A percentile compares a stretch with the other conserved stretches of the same genome.
These are phyloP conservation scores for Vanrija sp. DNA, from an alignment of 1,284 basidiomycete species.

Conservation along the genomic window DNA sequence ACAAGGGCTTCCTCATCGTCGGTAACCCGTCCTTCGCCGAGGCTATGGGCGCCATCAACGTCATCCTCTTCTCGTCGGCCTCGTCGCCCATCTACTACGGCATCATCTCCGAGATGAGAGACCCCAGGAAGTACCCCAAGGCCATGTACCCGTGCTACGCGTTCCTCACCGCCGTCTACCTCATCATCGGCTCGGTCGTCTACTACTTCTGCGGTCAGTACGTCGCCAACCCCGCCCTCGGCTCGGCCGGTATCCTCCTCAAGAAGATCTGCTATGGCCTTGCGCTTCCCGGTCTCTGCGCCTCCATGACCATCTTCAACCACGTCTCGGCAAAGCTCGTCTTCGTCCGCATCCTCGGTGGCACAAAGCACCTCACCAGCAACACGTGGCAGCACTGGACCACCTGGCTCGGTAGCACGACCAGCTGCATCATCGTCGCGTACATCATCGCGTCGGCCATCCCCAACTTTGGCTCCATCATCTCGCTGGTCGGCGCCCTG, in stretches of 20 bases:
- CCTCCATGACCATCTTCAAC: conserved; percentile 13
- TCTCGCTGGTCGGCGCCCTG: conserved; percentile 30
- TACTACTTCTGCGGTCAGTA: conserved; percentile 30
- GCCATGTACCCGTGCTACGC: conserved; percentile 19
- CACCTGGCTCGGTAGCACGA: conserved; percentile 31
- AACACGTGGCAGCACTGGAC: conserved; percentile 34
- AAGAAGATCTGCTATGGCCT: conserved; percentile 44
- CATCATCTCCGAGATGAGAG: conserved; percentile 28
- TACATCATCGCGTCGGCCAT: conserved; percentile 26
- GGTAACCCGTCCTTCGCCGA: conserved; percentile 26
- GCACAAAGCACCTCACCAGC: conserved; percentile 29
- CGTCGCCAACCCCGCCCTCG: conserved; percentile 33
- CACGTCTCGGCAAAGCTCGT: conserved; percentile 22
- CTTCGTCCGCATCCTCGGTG: conserved; percentile 36
- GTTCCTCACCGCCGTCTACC: conserved; percentile 19
- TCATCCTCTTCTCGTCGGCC: conserved; percentile 12
- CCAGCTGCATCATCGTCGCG: conserved; percentile 16
- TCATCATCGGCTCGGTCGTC: conserved; percentile 27
- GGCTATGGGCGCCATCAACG: conserved; percentile 22
- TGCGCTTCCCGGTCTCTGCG: conserved; percentile 36
- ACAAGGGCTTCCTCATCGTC: conserved; percentile 29
- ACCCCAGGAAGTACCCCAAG: conserved; percentile 23
- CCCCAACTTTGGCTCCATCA: conserved; percentile 24
- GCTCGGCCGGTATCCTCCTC: conserved; percentile 23
- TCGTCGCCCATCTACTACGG: conserved; percentile 17